Base-by-base conservation (phyloP, 805 yeast genomes). In the Blastobotrys americana region DNA sequence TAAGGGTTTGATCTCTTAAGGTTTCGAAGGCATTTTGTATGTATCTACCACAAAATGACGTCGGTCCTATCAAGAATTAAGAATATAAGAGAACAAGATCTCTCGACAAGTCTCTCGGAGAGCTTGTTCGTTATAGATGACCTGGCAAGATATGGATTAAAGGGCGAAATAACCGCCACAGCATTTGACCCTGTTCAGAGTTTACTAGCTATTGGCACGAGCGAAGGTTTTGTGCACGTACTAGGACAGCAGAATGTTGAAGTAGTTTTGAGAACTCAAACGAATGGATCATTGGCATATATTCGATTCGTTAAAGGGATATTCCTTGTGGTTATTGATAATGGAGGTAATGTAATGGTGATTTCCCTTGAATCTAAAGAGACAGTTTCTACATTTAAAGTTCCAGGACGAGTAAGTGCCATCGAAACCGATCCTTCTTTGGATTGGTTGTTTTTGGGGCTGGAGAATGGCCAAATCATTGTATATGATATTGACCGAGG, bases 111-210 rank as follows among this genome's bases (percentile, higher is more conserved):
- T 2, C 45, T 64, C 10, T 42, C 56, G 3, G 58, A 62, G 16
- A 48, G 49, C 16, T 56, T 52, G 37, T 60, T 64, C 34, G 46
- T 51, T 5, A 35, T 61, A 16, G 63, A 57, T 37, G 65, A 61
- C 35, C 53, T 67, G 36, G 65, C 65, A 6, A 52, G 63, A 4
- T 80, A 76, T 55, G 93, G 93, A 2, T 57, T 82, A 27, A 68
- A 73, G 15, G 90, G 94, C 9, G 73, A 74, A 10, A 75, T 84
- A 5, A 66, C 77, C 28, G 78, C 85, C 0, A 59, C 79, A 34
- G 94, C 93, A 0, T 84, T 73, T 63, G 97, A 93, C 60, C 95
- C 95, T 2, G 80, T 85, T 1, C 98, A 93, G 62, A 78, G 93
- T 43, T 70, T 93, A 21, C 63, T 88, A 55, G 97, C 96, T 0